These are phyloP conservation scores for Aspergillus carlsbadensis DNA, from an alignment of 495 filamentous ascomycete genomes.

Conservation along the genomic window DNA sequence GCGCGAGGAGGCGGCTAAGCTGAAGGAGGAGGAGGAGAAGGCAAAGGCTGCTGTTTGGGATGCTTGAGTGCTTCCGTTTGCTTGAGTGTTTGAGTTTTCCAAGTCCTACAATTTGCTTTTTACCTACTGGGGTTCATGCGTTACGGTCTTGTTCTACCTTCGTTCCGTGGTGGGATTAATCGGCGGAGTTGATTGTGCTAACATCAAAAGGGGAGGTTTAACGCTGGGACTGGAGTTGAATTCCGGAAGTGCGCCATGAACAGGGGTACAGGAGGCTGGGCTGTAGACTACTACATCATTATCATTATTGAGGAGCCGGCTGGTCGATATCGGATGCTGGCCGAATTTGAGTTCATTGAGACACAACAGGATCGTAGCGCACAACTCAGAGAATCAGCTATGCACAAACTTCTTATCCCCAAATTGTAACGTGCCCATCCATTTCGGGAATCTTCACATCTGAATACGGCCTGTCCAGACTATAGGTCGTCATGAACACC, in stretches of 20 bases:
- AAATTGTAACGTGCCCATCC: no score
- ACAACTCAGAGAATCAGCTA: not conserved
- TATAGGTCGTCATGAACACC: not conserved
- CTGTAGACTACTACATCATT: not conserved
- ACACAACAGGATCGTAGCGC: not conserved
- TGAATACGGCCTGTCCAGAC: not conserved
- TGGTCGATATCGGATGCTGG: not conserved
- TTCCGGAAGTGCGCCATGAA: not conserved
- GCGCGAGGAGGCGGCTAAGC: slow-evolving; percentile 60
- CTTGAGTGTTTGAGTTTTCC: slow-evolving; percentile 3
- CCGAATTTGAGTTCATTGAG: not conserved
- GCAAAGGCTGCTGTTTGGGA: slow-evolving; percentile 81
- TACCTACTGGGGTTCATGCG: not conserved
- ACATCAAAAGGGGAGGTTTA: not conserved
- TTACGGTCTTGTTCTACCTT: not conserved
- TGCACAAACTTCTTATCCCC: not conserved
- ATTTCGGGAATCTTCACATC: not conserved
- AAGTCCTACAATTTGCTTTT: not conserved
- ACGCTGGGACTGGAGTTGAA: not conserved
- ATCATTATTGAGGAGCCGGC: not conserved
- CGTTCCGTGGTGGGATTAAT: not conserved
- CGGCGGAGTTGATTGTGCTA: not conserved
- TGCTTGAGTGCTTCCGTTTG: slow-evolving; percentile 48
- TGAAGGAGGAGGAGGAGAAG: slow-evolving; percentile 66
- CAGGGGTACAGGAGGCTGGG: not conserved